Evolutionary conservation across 345 rosid genomes (phyloP).

Genomic region (Excoecaria agallocha): DNA sequence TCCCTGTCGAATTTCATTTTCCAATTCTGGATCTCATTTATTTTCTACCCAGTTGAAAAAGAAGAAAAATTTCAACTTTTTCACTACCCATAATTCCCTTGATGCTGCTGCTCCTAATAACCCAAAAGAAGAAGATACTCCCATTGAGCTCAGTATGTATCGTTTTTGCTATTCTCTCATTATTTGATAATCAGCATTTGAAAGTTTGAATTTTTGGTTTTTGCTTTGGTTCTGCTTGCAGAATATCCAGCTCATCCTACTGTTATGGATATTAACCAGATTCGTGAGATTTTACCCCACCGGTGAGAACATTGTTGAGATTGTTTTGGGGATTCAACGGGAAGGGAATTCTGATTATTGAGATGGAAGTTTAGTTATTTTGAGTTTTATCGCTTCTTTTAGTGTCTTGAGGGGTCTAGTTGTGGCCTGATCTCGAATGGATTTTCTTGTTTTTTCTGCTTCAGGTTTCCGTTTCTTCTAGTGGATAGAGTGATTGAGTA

Average conservation of each 20-base stretch:
- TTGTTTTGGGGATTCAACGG: neutral
- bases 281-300: constrained; percentile 86
- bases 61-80: constrained; percentile 7
- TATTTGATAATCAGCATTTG: neutral
- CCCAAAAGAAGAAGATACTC: constrained; percentile 30
- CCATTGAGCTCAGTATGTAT: constrained; percentile 49
- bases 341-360: neutral
- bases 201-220: neutral
- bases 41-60: constrained; percentile 11
- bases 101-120: constrained; percentile 31
- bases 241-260: constrained; percentile 67
- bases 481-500: constrained; percentile 98
- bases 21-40: constrained; percentile 7
- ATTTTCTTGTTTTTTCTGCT: constrained; percentile 9
- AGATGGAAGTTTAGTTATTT: neutral
- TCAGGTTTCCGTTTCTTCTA: constrained; percentile 90
- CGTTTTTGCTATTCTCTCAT: neutral
- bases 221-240: constrained; percentile 18
- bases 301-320: constrained; percentile 36
- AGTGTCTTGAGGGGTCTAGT: too few relatives aligned
- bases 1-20: constrained; percentile 21
- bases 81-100: constrained; percentile 34
- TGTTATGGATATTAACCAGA: constrained; percentile 90
- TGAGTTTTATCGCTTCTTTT: neutral
- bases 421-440: too few relatives aligned